phyloP scores from a whole-genome alignment of 1,139 yeast species.

The Entelexis paramagnoliae region DNA sequence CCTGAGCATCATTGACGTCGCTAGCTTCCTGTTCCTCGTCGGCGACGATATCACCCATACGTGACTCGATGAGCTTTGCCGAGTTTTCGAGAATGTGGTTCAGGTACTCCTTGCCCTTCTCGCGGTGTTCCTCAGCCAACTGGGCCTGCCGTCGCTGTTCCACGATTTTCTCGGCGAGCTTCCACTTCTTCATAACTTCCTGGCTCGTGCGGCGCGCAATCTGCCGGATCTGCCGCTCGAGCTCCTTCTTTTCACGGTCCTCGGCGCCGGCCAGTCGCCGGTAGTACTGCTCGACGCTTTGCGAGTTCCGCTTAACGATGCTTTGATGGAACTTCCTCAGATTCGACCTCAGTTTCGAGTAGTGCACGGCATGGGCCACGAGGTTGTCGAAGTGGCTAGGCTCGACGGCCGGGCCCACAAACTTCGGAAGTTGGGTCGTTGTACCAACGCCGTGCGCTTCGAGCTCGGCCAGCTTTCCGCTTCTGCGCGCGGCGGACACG shows the following conservation, averaged over 20 bases:
- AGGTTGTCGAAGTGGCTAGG: slow-evolving; percentile 48
- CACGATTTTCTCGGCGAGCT: slow-evolving; percentile 73
- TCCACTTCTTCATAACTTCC: slow-evolving; percentile 87
- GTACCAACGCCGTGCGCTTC: slow-evolving; percentile 38
- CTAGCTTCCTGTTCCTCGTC: slow-evolving; percentile 24
- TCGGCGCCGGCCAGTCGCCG: slow-evolving; percentile 79
- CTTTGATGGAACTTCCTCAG: slow-evolving; percentile 54
- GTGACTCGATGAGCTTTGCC: slow-evolving; percentile 80
- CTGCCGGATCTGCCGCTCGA: slow-evolving; percentile 41
- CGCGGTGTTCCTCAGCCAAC: slow-evolving; percentile 44
- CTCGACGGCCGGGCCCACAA: slow-evolving; percentile 35
- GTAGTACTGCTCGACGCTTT: slow-evolving; percentile 78
- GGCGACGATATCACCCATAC: slow-evolving; percentile 29
- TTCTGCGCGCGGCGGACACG: slow-evolving; percentile 46
- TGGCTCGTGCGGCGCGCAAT: slow-evolving; percentile 71
- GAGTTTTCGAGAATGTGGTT: slow-evolving; percentile 86
- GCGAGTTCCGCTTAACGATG: slow-evolving; percentile 63
- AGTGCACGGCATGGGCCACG: slow-evolving; percentile 60
- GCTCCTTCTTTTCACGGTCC: slow-evolving; percentile 65
- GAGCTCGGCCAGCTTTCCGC: slow-evolving; percentile 36
- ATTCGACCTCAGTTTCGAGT: slow-evolving; percentile 63
- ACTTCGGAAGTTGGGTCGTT: slow-evolving; percentile 39
- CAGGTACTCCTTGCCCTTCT: slow-evolving; percentile 77
- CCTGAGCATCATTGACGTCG: slow-evolving; percentile 11
- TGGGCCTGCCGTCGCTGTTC: slow-evolving; percentile 35